Evolutionary conservation across 2,329 filamentous ascomycete genomes (phyloP).

Genomic region (Aspergillus aculeatus): DNA sequence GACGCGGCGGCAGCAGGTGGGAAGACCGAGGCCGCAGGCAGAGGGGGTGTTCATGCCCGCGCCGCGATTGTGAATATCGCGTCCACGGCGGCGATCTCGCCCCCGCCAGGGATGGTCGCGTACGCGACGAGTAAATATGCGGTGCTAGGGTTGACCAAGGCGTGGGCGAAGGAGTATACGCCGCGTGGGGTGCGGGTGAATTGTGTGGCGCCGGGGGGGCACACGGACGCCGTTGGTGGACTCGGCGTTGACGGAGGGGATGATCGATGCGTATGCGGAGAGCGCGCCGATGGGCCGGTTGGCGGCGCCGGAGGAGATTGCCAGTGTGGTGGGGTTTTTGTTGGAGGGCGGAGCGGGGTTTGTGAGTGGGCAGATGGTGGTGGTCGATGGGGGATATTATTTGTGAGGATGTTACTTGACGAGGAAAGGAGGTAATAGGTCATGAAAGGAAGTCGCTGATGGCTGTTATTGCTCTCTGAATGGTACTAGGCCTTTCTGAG

Average conservation of each 20-base stretch:
- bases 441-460: too few species aligned
- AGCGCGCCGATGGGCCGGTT: background rate
- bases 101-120: background rate
- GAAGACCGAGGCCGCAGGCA: too few species aligned
- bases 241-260: too few species aligned
- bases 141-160: background rate
- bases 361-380: background rate
- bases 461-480: too few species aligned
- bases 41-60: too few species aligned
- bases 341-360: background rate
- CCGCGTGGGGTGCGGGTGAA: background rate
- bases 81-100: background rate
- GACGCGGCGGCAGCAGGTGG: background rate
- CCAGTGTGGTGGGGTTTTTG: conserved; percentile 1
- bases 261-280: background rate
- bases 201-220: background rate
- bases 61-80: background rate
- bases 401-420: too few species aligned
- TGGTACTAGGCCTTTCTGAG: too few species aligned
- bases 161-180: background rate
- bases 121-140: background rate
- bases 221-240: background rate
- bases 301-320: background rate
- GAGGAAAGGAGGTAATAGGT: too few species aligned
- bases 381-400: background rate